phyloP scores from a whole-genome alignment of 495 filamentous ascomycete species.

The Penicillium pancosmium region DNA sequence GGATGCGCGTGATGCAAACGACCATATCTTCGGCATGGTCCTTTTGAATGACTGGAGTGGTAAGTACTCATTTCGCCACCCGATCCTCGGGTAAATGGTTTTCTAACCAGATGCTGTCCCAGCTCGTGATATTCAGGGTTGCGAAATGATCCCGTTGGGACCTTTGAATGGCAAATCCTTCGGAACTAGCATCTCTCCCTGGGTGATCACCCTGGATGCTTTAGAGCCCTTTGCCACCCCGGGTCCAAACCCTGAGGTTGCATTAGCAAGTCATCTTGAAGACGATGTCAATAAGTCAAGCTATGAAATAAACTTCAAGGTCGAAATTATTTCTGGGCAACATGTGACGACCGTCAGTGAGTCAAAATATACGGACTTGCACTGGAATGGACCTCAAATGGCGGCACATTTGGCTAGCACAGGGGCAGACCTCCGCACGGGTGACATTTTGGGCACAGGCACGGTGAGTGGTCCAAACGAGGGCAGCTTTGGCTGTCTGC shows the following conservation, averaged over 20 bases:
- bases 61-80: slow-evolving; percentile 44
- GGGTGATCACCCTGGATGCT: slow-evolving; percentile 81
- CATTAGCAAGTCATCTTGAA: slow-evolving; percentile 63
- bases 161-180: slow-evolving; percentile 73
- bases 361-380: slow-evolving; percentile 64
- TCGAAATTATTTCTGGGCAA: slow-evolving; percentile 63
- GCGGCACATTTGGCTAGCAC: slow-evolving; percentile 77
- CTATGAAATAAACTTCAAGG: slow-evolving; percentile 69
- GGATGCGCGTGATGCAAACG: slow-evolving; percentile 56
- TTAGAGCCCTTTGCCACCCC: slow-evolving; percentile 59
- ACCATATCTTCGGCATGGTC: slow-evolving; percentile 80
- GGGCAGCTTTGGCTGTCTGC: slow-evolving; percentile 64
- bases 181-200: slow-evolving; percentile 76
- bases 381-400: slow-evolving; percentile 89
- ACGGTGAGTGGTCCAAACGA: slow-evolving; percentile 72
- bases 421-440: slow-evolving; percentile 72
- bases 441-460: slow-evolving; percentile 80
- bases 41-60: slow-evolving; percentile 90
- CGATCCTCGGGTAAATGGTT: slow-evolving; percentile 1
- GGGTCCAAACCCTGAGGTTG: slow-evolving; percentile 57
- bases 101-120: slow-evolving; percentile 7
- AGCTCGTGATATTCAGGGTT: slow-evolving; percentile 42
- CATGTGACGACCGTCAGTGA: slow-evolving; percentile 58
- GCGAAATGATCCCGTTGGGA: slow-evolving; percentile 41
- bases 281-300: slow-evolving; percentile 60